Conservation (phyloP, 1,284 basidiomycete genomes). For the Ganoderma sinense region DNA sequence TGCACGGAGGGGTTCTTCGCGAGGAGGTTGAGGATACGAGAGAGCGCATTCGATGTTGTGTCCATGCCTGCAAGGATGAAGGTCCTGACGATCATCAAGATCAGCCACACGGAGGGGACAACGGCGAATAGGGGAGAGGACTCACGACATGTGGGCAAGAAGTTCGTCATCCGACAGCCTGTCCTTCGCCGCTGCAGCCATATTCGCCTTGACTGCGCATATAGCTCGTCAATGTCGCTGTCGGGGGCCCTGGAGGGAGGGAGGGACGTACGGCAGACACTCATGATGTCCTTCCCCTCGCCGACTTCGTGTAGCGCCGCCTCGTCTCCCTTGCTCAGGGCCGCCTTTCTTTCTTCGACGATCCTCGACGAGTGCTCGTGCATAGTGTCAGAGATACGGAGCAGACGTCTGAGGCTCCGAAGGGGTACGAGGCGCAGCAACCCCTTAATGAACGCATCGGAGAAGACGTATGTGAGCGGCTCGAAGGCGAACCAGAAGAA, state of each 20-base stretch:
- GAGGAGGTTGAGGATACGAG: conserved; percentile 36
- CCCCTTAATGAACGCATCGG: conserved; percentile 18
- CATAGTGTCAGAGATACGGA: conserved; percentile 44
- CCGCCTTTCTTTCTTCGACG: conserved; percentile 46
- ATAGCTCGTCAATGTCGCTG: background rate
- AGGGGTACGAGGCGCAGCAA: conserved; percentile 7
- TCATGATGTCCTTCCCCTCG: conserved; percentile 54
- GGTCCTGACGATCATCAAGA: conserved; percentile 17
- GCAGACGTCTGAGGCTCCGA: conserved; percentile 1
- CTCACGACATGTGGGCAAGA: conserved; percentile 36
- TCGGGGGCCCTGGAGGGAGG: background rate
- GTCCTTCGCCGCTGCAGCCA: conserved; percentile 28
- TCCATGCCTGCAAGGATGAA: conserved; percentile 39
- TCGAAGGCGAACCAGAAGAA: background rate
- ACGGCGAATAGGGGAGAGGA: background rate
- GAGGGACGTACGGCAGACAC: conserved; percentile 42
- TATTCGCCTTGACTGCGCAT: conserved; percentile 36
- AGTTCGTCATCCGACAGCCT: conserved; percentile 29
- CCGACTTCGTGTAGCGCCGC: conserved; percentile 35
- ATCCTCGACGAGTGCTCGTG: conserved; percentile 46
- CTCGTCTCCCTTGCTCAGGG: conserved; percentile 34
- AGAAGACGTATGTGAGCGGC: conserved; percentile 14
- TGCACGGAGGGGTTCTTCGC: conserved; percentile 18
- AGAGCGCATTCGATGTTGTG: conserved; percentile 38
- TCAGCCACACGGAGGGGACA: background rate